A percentile compares a stretch with the other conserved stretches of the same genome.
Conservation (phyloP, 139 green algal species). For the Chlorella sp. region DNA sequence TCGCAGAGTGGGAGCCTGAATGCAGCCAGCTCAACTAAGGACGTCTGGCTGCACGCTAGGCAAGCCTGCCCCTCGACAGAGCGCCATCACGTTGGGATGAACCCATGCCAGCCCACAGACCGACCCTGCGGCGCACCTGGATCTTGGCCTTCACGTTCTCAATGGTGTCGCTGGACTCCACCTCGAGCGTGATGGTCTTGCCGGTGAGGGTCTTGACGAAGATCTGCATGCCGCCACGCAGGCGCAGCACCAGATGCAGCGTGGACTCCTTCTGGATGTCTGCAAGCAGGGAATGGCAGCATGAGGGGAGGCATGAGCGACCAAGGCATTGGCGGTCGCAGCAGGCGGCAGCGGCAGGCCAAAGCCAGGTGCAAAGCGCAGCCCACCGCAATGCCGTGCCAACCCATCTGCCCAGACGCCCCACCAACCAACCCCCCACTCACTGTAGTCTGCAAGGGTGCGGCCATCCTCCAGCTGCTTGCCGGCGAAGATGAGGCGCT, state of each 20-base stretch:
- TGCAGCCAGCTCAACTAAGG: too few relatives aligned
- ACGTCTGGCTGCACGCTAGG: too few relatives aligned
- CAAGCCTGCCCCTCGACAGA: too few relatives aligned
- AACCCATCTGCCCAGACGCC: too few relatives aligned
- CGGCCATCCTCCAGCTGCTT: conserved; percentile 99
- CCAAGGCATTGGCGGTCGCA: too few relatives aligned
- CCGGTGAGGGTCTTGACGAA: conserved; percentile 87
- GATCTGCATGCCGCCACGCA: conserved; percentile 78
- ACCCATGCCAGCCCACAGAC: too few relatives aligned
- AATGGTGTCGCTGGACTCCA: conserved; percentile 88
- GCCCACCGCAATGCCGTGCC: too few relatives aligned
- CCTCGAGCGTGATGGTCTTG: conserved; percentile 96
- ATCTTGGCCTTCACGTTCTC: conserved; percentile 98
- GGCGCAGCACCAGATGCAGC: conserved; percentile 59
- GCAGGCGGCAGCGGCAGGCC: too few relatives aligned
- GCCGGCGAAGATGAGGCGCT: conserved; percentile 98
- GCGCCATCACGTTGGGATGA: too few relatives aligned
- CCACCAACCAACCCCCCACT: conserved; percentile 45
- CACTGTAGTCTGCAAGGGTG: conserved; percentile 93
- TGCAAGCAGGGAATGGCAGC: too few relatives aligned
- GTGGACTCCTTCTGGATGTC: conserved; percentile 92
- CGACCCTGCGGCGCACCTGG: conserved; percentile 1
- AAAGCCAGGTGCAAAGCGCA: conserved; percentile 60
- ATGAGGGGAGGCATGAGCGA: too few relatives aligned
- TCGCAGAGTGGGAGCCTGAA: background rate